phyloP scores from a whole-genome alignment of 2,329 filamentous ascomycete species.

The Botrytis paeoniae region DNA sequence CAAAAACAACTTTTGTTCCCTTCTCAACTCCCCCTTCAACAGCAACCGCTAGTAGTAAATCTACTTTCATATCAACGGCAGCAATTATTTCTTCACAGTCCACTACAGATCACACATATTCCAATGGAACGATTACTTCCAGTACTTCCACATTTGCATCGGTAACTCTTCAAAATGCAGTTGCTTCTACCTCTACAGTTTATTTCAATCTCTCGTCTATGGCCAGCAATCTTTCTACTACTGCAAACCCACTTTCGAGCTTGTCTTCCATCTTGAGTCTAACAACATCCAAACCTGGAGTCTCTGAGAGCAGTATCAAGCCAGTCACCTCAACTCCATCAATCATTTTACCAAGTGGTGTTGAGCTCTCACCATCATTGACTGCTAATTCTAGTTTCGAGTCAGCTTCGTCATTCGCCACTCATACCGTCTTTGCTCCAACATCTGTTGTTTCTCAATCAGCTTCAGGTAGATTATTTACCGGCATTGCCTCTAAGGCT shows the following conservation, averaged over 20 bases:
- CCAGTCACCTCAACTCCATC: conserved; percentile 26
- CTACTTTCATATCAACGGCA: not conserved
- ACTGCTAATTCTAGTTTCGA: not conserved
- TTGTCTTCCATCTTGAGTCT: not conserved
- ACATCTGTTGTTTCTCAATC: not conserved
- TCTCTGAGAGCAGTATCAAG: conserved; percentile 2
- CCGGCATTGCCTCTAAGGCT: conserved; percentile 12
- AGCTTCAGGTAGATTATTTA: conserved; percentile 19
- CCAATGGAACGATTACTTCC: not conserved
- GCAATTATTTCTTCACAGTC: not conserved
- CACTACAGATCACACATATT: not conserved
- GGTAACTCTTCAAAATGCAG: conserved; percentile 6
- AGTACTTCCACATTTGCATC: not conserved
- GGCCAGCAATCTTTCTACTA: not conserved
- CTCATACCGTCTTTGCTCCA: not conserved
- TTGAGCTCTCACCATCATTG: too few species aligned
- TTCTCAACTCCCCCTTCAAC: not conserved
- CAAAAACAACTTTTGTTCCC: not conserved
- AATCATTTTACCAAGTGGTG: not conserved
- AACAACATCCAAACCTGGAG: not conserved
- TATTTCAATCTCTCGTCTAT: not conserved
- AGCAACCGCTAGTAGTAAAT: not conserved
- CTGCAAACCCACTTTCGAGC: not conserved
- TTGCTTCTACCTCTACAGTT: not conserved
- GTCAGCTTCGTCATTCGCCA: not conserved